Percentiles rank a stretch among this genome's conserved stretches.
phyloP scores from a whole-genome alignment of 352 stramenopile genomes.

The Halophytophthora batemanensis region DNA sequence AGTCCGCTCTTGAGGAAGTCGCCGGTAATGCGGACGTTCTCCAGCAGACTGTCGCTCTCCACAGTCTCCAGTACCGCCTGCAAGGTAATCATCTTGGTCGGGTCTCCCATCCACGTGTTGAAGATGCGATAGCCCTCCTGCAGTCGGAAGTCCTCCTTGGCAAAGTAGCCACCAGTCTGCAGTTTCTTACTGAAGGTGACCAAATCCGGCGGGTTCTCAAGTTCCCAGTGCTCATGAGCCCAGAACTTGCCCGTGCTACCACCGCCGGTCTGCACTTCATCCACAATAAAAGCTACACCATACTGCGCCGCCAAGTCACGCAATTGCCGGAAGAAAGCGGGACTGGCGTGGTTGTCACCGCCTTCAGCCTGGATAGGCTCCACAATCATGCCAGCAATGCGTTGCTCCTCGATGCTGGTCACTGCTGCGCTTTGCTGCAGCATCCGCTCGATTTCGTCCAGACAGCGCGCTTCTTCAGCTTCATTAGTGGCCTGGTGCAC shows the following conservation, averaged over 20 bases:
- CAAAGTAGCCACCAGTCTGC: constrained; percentile 80
- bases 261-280: constrained; percentile 82
- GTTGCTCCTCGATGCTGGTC: constrained; percentile 22
- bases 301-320: constrained; percentile 53
- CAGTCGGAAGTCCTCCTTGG: constrained; percentile 70
- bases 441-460: constrained; percentile 59
- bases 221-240: constrained; percentile 79
- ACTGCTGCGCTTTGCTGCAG: constrained; percentile 38
- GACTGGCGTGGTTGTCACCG: constrained; percentile 76
- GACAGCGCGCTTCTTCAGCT: constrained; percentile 63
- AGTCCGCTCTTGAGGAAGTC: constrained; percentile 62
- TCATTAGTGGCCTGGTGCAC: constrained; percentile 54
- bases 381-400: constrained; percentile 76
- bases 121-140: constrained; percentile 80
- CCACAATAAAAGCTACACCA: constrained; percentile 78
- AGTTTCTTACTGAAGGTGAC: constrained; percentile 88
- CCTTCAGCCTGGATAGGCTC: constrained; percentile 83
- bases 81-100: constrained; percentile 80
- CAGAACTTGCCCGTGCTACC: constrained; percentile 85
- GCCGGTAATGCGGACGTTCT: constrained; percentile 73
- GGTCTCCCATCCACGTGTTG: constrained; percentile 89
- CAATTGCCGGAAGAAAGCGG: constrained; percentile 62
- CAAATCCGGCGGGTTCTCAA: constrained; percentile 72
- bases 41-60: constrained; percentile 52
- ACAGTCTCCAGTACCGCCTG: constrained; percentile 73